Evolutionary conservation across 306 rosid genomes (phyloP).

Genomic region (Erythrophleum fordii): DNA sequence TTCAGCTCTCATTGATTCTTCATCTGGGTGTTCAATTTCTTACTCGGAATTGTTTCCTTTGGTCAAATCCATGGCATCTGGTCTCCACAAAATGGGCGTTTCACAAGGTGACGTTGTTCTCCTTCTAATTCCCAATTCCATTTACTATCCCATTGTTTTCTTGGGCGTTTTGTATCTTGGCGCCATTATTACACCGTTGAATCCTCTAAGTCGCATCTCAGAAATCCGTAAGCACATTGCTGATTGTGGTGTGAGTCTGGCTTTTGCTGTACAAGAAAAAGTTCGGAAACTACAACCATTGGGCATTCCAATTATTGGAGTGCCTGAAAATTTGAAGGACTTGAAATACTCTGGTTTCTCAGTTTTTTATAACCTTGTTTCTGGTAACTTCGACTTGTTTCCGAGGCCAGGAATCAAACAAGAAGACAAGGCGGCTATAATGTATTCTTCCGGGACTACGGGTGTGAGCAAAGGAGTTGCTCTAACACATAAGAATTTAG

Average conservation of each 20-base stretch:
- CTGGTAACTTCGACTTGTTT: slow-evolving; percentile 42
- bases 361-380: slow-evolving; percentile 48
- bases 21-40: slow-evolving; percentile 65
- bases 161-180: slow-evolving; percentile 63
- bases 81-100: slow-evolving; percentile 64
- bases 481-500: slow-evolving; percentile 66
- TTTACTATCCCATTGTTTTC: slow-evolving; percentile 70
- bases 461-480: slow-evolving; percentile 84
- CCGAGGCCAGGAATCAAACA: slow-evolving; percentile 64
- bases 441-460: slow-evolving; percentile 88
- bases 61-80: slow-evolving; percentile 72
- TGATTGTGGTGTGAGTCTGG: slow-evolving; percentile 59
- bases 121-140: slow-evolving; percentile 73
- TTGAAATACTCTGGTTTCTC: slow-evolving; percentile 42
- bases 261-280: slow-evolving; percentile 52
- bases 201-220: slow-evolving; percentile 60
- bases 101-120: slow-evolving; percentile 70
- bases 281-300: slow-evolving; percentile 46
- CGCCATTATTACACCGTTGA: slow-evolving; percentile 71
- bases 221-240: slow-evolving; percentile 62
- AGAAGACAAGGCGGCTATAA: slow-evolving; percentile 75
- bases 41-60: slow-evolving; percentile 60
- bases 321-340: slow-evolving; percentile 57
- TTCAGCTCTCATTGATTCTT: slow-evolving; percentile 76
- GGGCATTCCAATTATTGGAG: slow-evolving; percentile 57